Base-by-base conservation (phyloP, 257 asterid genomes). In the Ajuga chamaepitys region DNA sequence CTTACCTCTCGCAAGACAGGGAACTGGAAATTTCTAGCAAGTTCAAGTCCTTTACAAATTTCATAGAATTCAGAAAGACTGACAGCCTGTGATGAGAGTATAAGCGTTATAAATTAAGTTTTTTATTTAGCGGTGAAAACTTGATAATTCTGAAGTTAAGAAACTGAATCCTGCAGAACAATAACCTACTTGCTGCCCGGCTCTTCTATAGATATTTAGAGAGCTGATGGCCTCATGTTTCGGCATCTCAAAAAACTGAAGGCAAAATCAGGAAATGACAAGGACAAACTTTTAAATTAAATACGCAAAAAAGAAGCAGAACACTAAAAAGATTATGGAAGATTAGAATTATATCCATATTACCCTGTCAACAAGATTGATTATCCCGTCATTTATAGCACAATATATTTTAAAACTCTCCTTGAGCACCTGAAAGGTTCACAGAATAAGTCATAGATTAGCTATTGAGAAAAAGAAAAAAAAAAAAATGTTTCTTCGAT, bases 321-420 rank as follows among this genome's bases (percentile, higher is more conserved):
- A 48, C 25, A 13, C 35, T 38, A 16, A 57, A 17, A 51, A 32
- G 4, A 18, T 50, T 17, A 30, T 6, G 21, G 30, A 41, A 45
- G 7, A 60, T 53, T 62, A 65, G 17, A 17, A 25, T 52, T 37
- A 62, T 28, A 50, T 35, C 26, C 59, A 59, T 65, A 34, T 66
- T 83, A 92, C 98, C 98, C 87, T 92, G 84, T 92, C 98, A 48
- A 92, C 88, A 75, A 92, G 97, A 82, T 89, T 92, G 78, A 92
- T 87, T 26, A 87, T 92, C 72, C 98, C 97, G 68, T 92, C 98
- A 71, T 89, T 92, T 64, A 92, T 87, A 66, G 96, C 82, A 52
- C 97, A 89, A 62, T 92, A 92, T 54, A 92, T 87, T 82, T 92
- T 92, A 72, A 89, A 89, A 82, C 98, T 92, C 80, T 92, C 98